Conservation (phyloP, 2,329 filamentous ascomycete species). For the Paecilomyces niveus region DNA sequence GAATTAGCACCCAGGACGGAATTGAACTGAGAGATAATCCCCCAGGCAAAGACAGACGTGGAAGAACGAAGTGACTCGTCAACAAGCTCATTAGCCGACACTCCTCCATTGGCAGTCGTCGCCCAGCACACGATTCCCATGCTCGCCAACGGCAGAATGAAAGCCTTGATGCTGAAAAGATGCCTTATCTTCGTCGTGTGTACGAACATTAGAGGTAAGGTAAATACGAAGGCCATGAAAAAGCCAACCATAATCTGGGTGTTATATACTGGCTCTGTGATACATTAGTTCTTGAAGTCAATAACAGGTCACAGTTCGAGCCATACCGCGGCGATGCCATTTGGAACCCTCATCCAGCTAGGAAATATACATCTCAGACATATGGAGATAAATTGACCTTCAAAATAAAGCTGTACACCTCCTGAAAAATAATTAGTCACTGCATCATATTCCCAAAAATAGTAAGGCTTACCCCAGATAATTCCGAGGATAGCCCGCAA, state of each 20-base stretch:
- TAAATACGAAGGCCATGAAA: slow-evolving; percentile 16
- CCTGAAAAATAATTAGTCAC: slow-evolving; percentile 4
- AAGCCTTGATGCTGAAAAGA: slow-evolving; percentile 30
- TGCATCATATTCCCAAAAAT: background rate
- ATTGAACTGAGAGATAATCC: slow-evolving; percentile 33
- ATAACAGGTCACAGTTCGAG: background rate
- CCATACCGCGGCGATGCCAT: slow-evolving; percentile 15
- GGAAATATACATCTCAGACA: slow-evolving; percentile 19
- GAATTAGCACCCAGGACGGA: slow-evolving; percentile 30
- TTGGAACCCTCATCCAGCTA: slow-evolving; percentile 15
- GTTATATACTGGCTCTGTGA: slow-evolving; percentile 14
- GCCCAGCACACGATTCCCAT: slow-evolving; percentile 32
- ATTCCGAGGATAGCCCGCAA: slow-evolving; percentile 11
- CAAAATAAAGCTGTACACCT: slow-evolving; percentile 14
- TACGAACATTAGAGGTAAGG: slow-evolving; percentile 23
- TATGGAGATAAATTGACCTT: slow-evolving; percentile 17
- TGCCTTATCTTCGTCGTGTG: slow-evolving; percentile 30
- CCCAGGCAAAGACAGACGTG: slow-evolving; percentile 27
- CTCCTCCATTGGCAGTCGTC: slow-evolving; percentile 17
- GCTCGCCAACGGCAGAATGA: slow-evolving; percentile 28
- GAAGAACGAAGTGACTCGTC: slow-evolving; percentile 8
- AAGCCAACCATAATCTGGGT: slow-evolving; percentile 17
- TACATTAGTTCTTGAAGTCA: background rate
- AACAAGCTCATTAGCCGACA: slow-evolving; percentile 11
- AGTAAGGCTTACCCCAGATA: slow-evolving; percentile 9